Evolutionary conservation across 352 stramenopile species (phyloP).

Genomic region (Aphanomyces euteiches): DNA sequence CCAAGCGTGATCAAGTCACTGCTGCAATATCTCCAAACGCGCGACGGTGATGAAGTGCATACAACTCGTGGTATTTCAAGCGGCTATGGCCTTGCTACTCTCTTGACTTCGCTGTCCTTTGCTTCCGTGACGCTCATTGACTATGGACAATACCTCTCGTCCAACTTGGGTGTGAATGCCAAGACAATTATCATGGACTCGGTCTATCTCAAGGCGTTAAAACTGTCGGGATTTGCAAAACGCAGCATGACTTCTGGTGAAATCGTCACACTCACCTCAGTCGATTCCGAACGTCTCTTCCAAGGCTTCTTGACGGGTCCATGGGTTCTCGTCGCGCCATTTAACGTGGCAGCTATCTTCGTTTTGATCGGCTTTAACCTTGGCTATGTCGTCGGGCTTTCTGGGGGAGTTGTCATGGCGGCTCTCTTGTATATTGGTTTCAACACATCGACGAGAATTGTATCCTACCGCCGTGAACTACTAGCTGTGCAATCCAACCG

Average conservation of each 20-base stretch:
- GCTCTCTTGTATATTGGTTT: constrained; percentile 38
- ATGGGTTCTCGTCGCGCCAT: constrained; percentile 40
- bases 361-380: constrained; percentile 32
- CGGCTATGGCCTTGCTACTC: constrained; percentile 43
- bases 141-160: constrained; percentile 46
- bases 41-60: constrained; percentile 8
- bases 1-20: constrained; percentile 5
- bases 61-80: constrained; percentile 43
- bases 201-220: constrained; percentile 51
- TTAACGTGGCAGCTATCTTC: constrained; percentile 31
- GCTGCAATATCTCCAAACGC: constrained; percentile 13
- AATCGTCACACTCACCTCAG: constrained; percentile 48
- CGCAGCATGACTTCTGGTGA: constrained; percentile 48
- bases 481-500: constrained; percentile 51
- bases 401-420: constrained; percentile 33
- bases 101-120: constrained; percentile 42
- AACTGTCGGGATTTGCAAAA: constrained; percentile 43
- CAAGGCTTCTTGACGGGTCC: constrained; percentile 34
- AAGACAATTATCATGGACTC: constrained; percentile 55
- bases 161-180: constrained; percentile 42
- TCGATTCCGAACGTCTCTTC: constrained; percentile 49
- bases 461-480: constrained; percentile 37
- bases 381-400: constrained; percentile 29
- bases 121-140: constrained; percentile 44
- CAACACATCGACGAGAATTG: constrained; percentile 39